Percentiles rank a stretch among this genome's conserved stretches.
These are phyloP conservation scores for Cryptococcus sp. DNA, from an alignment of 1,284 basidiomycete genomes.

Conservation along the genomic window DNA sequence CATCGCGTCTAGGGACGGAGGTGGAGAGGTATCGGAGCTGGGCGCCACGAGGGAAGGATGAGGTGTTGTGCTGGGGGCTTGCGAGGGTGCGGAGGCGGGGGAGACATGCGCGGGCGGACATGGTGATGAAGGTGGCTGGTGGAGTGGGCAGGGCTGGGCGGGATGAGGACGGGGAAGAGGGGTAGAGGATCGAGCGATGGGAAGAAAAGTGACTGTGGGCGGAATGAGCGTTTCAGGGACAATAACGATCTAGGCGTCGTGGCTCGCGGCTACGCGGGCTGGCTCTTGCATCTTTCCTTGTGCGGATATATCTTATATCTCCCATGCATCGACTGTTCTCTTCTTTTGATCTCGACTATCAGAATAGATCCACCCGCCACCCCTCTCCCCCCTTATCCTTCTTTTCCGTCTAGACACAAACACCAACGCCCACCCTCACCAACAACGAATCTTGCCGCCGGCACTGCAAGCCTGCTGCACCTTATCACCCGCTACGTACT, in stretches of 20 bases:
- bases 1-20: too few relatives aligned
- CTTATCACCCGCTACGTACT: too few relatives aligned
- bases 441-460: too few relatives aligned
- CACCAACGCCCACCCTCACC: background rate
- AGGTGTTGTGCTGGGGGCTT: background rate
- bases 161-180: background rate
- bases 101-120: background rate
- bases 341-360: too few relatives aligned
- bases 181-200: background rate
- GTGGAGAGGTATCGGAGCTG: background rate
- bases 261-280: background rate
- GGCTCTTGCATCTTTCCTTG: background rate
- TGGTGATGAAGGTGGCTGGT: background rate
- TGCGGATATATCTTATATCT: too few relatives aligned
- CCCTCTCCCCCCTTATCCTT: background rate
- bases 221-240: background rate
- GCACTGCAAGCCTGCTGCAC: too few relatives aligned
- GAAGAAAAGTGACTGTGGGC: too few relatives aligned
- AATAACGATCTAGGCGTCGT: background rate
- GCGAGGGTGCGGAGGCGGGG: background rate
- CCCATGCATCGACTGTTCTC: too few relatives aligned
- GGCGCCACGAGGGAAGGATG: background rate
- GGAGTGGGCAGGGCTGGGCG: background rate
- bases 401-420: background rate
- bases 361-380: too few relatives aligned